These are phyloP conservation scores for Mortierella sp. DNA, from an alignment of 371 early-diverging fungal species.

Conservation along the genomic window DNA sequence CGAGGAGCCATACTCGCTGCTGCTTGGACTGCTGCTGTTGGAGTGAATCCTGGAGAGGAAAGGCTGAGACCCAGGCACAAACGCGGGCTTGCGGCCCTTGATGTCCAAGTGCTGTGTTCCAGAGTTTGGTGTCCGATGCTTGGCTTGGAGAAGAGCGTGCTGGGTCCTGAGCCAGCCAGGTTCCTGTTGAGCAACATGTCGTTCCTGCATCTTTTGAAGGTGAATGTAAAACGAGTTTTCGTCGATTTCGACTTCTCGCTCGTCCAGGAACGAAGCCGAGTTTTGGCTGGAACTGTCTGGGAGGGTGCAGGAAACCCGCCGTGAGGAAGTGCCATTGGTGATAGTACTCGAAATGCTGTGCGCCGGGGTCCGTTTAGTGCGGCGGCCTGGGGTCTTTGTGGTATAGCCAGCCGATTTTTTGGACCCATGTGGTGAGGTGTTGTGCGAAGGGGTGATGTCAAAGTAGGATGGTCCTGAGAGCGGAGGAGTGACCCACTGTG, in stretches of 20 bases:
- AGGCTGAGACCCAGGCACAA: conserved; percentile 23
- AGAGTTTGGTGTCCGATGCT: conserved; percentile 34
- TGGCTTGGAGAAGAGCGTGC: conserved; percentile 47
- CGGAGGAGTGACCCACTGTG: conserved; percentile 23
- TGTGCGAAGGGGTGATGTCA: conserved; percentile 40
- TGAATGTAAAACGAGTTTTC: conserved; percentile 53
- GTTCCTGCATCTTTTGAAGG: conserved; percentile 52
- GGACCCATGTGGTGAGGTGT: conserved; percentile 11
- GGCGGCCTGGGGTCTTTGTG: conserved; percentile 46
- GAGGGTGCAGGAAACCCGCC: conserved; percentile 32
- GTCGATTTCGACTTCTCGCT: conserved; percentile 47
- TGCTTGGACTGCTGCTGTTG: conserved; percentile 34
- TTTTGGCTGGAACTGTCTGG: conserved; percentile 40
- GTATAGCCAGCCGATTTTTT: conserved; percentile 32
- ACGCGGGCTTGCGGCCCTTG: conserved; percentile 18
- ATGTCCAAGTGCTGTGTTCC: conserved; percentile 21
- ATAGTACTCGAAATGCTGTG: conserved; percentile 51
- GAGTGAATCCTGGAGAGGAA: conserved; percentile 39
- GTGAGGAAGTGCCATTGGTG: conserved; percentile 33
- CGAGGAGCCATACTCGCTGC: conserved; percentile 46
- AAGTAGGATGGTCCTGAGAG: conserved; percentile 46
- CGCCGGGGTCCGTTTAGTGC: conserved; percentile 42
- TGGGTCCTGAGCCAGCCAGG: conserved; percentile 49
- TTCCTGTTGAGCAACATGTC: conserved; percentile 38
- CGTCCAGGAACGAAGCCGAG: conserved; percentile 38